A percentile compares a stretch with the other conserved stretches of the same genome.
These are phyloP conservation scores for Colletotrichum sp. DNA, from an alignment of 2,329 filamentous ascomycete species.

Conservation along the genomic window DNA sequence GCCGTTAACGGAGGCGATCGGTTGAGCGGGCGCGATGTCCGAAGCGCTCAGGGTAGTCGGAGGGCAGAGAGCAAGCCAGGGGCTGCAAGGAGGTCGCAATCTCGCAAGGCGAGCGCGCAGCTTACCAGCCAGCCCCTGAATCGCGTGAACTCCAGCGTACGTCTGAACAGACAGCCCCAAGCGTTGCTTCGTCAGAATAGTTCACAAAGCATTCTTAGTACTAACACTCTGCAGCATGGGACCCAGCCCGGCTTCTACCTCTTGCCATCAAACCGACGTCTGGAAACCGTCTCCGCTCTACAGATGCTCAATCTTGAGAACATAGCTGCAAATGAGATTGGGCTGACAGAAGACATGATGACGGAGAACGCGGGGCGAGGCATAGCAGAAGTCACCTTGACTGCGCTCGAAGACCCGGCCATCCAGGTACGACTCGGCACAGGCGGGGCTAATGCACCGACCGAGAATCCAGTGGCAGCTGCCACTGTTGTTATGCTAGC, in stretches of 20 bases:
- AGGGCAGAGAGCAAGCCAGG: conserved; percentile 59
- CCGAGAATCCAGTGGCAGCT: conserved; percentile 25
- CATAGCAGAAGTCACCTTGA: conserved; percentile 83
- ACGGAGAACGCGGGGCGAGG: conserved; percentile 89
- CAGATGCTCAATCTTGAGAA: conserved; percentile 95
- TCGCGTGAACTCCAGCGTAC: conserved; percentile 53
- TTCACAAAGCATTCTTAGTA: conserved; percentile 12
- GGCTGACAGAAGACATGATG: conserved; percentile 87
- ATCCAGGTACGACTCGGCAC: conserved; percentile 59
- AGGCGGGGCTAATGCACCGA: conserved; percentile 33
- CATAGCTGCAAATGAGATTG: conserved; percentile 85
- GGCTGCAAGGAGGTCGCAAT: conserved; percentile 55
- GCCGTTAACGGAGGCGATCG: conserved; percentile 51
- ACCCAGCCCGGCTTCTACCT: conserved; percentile 56
- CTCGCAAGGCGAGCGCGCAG: conserved; percentile 58
- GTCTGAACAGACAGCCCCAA: conserved; percentile 27
- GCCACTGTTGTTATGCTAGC: conserved; percentile 75
- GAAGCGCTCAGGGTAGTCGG: conserved; percentile 54
- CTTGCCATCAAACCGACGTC: conserved; percentile 58
- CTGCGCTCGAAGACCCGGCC: conserved; percentile 67
- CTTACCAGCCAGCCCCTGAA: conserved; percentile 44
- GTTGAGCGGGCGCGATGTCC: conserved; percentile 53
- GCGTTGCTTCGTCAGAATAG: conserved; percentile 16
- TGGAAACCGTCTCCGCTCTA: conserved; percentile 71
- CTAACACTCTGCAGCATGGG: conserved; percentile 31